phyloP scores from a whole-genome alignment of 1,284 basidiomycete species.

The Pseudozyma thailandica region DNA sequence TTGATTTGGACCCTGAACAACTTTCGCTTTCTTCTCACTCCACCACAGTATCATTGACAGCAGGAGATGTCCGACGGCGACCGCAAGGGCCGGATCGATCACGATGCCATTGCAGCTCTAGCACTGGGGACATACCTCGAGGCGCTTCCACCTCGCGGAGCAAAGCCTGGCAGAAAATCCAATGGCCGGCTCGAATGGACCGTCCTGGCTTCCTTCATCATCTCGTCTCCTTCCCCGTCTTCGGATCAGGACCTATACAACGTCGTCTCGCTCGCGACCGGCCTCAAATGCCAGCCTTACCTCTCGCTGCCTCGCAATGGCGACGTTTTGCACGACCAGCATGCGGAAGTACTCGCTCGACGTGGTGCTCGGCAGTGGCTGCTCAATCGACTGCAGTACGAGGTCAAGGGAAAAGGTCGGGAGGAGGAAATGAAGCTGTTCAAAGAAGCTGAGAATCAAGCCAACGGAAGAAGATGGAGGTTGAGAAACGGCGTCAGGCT shows the following conservation, averaged over 20 bases:
- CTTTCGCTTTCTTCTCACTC: neutral
- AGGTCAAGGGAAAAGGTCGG: neutral
- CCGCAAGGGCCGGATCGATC: neutral
- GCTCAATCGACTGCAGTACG: slow-evolving; percentile 75
- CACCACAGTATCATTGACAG: neutral
- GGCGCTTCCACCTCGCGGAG: slow-evolving; percentile 33
- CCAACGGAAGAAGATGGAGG: slow-evolving; percentile 68
- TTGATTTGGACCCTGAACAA: slow-evolving; percentile 2
- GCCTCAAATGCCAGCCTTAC: slow-evolving; percentile 85
- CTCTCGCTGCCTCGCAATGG: slow-evolving; percentile 76
- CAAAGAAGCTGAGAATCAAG: neutral
- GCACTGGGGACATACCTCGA: slow-evolving; percentile 26
- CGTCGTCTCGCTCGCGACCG: slow-evolving; percentile 79
- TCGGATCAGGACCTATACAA: slow-evolving; percentile 15
- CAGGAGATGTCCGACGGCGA: slow-evolving; percentile 9
- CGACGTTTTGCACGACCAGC: slow-evolving; percentile 85
- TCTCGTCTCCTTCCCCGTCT: slow-evolving; percentile 16
- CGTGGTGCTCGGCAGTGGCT: slow-evolving; percentile 84
- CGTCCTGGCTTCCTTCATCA: slow-evolving; percentile 47
- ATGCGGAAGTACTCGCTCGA: slow-evolving; percentile 88
- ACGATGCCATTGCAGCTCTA: slow-evolving; percentile 25
- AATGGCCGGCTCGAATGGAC: slow-evolving; percentile 53
- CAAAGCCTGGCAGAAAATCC: slow-evolving; percentile 40
- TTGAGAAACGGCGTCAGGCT: slow-evolving; percentile 73
- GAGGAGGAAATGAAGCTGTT: slow-evolving; percentile 1